A percentile compares a stretch with the other conserved stretches of the same genome.
phyloP scores from a whole-genome alignment of 2,329 filamentous ascomycete genomes.

The Fusarium denticulatum region DNA sequence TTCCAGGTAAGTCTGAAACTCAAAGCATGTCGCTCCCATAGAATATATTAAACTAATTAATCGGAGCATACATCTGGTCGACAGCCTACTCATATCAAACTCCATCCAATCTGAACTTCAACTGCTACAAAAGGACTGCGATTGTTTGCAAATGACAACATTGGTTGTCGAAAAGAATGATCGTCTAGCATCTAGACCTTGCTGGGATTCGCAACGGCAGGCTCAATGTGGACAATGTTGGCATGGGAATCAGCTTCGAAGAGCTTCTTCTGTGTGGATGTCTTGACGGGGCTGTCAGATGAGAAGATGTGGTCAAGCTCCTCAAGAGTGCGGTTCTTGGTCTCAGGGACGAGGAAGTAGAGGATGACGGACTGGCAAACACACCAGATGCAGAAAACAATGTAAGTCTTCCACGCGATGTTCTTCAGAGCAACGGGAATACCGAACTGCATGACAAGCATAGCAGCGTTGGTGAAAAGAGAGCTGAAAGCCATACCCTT shows the following conservation, averaged over 20 bases:
- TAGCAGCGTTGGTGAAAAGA: slow-evolving; percentile 53
- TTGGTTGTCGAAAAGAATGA: neutral
- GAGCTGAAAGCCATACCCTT: slow-evolving; percentile 65
- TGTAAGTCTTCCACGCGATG: slow-evolving; percentile 65
- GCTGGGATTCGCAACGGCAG: neutral
- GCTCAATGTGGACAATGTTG: slow-evolving; percentile 36
- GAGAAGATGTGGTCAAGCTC: slow-evolving; percentile 40
- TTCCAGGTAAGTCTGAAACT: neutral
- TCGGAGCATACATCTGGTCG: neutral
- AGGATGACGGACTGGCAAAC: slow-evolving; percentile 53
- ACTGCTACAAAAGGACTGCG: neutral
- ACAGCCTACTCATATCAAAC: neutral
- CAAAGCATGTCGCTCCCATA: neutral
- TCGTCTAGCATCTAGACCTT: neutral
- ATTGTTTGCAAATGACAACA: neutral
- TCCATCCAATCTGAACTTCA: neutral
- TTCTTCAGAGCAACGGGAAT: slow-evolving; percentile 58
- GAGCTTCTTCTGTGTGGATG: slow-evolving; percentile 32
- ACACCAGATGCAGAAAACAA: slow-evolving; percentile 60
- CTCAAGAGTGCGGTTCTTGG: slow-evolving; percentile 56
- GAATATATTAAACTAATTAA: slow-evolving; percentile 12
- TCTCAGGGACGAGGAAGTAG: slow-evolving; percentile 63
- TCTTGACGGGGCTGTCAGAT: slow-evolving; percentile 32
- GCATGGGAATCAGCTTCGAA: slow-evolving; percentile 31
- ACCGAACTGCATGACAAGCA: slow-evolving; percentile 54